Base-by-base conservation (phyloP, 2,329 filamentous ascomycete genomes). In the Colletotrichum navitas region DNA sequence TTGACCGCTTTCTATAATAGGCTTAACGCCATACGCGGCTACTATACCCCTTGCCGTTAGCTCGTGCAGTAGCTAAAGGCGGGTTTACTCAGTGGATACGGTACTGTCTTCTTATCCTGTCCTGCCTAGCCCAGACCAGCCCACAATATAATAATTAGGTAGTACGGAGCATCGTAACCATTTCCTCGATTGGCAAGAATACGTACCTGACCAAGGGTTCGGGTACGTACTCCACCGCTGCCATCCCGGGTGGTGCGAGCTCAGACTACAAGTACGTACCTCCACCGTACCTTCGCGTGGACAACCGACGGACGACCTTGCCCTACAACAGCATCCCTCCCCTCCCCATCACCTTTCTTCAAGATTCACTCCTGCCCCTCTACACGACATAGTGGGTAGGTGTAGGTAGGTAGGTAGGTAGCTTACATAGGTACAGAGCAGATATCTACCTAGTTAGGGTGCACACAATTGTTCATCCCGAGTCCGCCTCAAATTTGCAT, bases 221-320 rank as follows among this genome's bases (percentile, higher is more conserved):
- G 14, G 54, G 32, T 34, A 63, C 10, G 49, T 63, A 54, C 16
- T 43, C 24, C 59, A 32, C 45, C 24, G 14, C 12, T 61, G 21
- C 8, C 43, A 18, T 34, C 45, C 45, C 45, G 21, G n/a, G 51
- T 56, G n/a, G 51, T 56, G 58, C 32, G 45, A 62, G 39, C 43
- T 34, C 41, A 45, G 24, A n/a, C 39, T 14, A 26, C 45, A 11
- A 26, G 56, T 71, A 21, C 65, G 68, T 71, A 71, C 65, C 59
- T 52, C 59, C 58, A 68, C 65, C 68, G 68, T 63, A 66, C 59
- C 51, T 54, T 67, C 43, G 32, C 36, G 26, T 39, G 34, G 36
- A 8, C n/a, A 21, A 43, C 41, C 12, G 24, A n/a, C n/a, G 8
- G 55, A 59, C 67, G 39, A 56, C 64, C 21, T 39, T 52, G 68